phyloP scores from a whole-genome alignment of 768 basidiomycete species.

The Boletus tylopilopsis region DNA sequence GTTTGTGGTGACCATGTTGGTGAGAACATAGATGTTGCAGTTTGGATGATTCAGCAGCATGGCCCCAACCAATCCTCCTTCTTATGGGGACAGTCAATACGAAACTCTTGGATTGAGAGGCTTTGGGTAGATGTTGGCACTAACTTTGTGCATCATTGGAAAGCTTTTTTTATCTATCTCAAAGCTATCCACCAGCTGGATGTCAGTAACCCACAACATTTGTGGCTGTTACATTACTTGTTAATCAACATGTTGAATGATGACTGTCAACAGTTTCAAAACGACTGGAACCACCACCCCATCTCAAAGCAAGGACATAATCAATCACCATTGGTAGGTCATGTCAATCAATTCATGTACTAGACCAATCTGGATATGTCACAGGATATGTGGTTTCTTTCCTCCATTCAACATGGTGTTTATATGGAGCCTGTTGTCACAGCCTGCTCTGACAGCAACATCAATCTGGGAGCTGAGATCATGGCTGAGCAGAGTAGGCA shows the following conservation, averaged over 20 bases:
- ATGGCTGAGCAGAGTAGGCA: too few relatives aligned
- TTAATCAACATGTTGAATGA: constrained; percentile 35
- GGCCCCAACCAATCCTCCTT: constrained; percentile 25
- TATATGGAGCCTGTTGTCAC: too few relatives aligned
- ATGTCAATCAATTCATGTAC: too few relatives aligned
- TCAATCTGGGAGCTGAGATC: too few relatives aligned
- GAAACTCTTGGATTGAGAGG: constrained; percentile 42
- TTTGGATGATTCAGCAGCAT: constrained; percentile 25
- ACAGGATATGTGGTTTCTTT: constrained; percentile 6
- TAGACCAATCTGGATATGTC: too few relatives aligned
- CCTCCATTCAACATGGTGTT: background rate
- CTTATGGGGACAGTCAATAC: constrained; percentile 35
- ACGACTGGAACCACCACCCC: constrained; percentile 39
- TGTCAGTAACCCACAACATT: constrained; percentile 27
- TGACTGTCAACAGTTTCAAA: constrained; percentile 33
- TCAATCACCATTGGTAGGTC: background rate
- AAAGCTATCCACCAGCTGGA: constrained; percentile 36
- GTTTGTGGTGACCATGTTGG: constrained; percentile 28
- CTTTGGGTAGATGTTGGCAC: constrained; percentile 43
- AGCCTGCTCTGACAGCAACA: too few relatives aligned
- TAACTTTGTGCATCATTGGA: constrained; percentile 39
- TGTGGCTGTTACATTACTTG: constrained; percentile 42
- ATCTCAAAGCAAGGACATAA: constrained; percentile 13
- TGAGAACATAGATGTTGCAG: constrained; percentile 27
- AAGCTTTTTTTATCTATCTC: constrained; percentile 38